Percentiles rank a stretch among this genome's conserved stretches.
Conservation (phyloP, 129 eudicot genomes). For the Pittosporum tobira region DNA sequence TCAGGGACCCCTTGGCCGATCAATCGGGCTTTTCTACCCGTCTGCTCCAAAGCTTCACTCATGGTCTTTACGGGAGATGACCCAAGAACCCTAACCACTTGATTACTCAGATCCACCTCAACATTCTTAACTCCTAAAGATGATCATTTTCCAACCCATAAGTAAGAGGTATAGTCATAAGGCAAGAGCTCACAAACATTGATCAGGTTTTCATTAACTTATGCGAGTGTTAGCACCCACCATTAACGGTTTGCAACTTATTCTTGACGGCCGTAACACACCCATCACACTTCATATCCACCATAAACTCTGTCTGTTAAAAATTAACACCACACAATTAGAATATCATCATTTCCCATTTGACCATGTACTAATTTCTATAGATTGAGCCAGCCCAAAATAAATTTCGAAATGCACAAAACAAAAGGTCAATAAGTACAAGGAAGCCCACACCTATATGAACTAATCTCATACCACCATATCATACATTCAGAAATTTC, state of each 20-base stretch:
- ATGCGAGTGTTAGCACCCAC: constrained; percentile 25
- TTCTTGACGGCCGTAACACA: constrained; percentile 80
- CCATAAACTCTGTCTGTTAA: constrained; percentile 92
- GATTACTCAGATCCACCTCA: constrained; percentile 84
- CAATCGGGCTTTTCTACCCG: constrained; percentile 72
- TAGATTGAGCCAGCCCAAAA: neutral
- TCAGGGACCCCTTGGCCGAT: constrained; percentile 95
- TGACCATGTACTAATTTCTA: neutral
- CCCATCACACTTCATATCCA: constrained; percentile 92
- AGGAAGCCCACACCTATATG: neutral
- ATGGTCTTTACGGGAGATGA: constrained; percentile 74
- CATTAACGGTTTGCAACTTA: constrained; percentile 59
- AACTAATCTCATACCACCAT: too few species aligned
- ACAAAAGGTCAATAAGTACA: neutral
- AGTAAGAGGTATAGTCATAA: neutral
- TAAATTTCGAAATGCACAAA: neutral
- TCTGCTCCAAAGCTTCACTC: constrained; percentile 85
- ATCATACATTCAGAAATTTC: neutral
- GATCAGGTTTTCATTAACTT: neutral
- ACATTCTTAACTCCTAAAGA: constrained; percentile 63
- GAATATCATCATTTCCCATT: neutral
- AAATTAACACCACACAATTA: constrained; percentile 14
- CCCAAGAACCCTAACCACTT: constrained; percentile 91
- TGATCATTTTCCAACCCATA: neutral
- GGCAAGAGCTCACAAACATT: neutral